Evolutionary conservation across 176 grass and related monocot species (phyloP), one percentile per base, ranked within the genome.

Genomic region (Cenchrus americanus): DNA sequence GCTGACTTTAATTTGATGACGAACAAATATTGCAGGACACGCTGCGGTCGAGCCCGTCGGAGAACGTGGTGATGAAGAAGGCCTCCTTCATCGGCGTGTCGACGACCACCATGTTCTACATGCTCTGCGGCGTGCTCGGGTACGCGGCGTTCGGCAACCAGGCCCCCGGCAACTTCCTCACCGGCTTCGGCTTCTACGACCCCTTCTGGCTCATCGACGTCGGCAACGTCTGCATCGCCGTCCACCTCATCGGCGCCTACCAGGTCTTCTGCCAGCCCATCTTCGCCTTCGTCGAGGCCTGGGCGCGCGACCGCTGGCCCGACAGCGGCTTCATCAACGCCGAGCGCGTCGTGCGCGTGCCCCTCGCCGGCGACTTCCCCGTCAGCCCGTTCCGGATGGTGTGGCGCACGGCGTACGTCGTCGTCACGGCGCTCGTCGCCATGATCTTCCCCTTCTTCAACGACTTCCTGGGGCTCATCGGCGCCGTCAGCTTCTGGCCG

Each of bases 391-490:
- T 98, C 44, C 89, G 96, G 3, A 13, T 98, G 26, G 67, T 87
- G 1, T 98, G 91, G 96, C 84, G 96, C 48, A 87, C 87, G 2
- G 0, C 82, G 7, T 98, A 92, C 67, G 96, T 98, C 13, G 49
- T 89, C 32, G 0, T 93, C 61, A 98, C 96, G 1, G n/a, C 93
- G 14, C 27, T 93, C 0, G 44, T 88, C 2, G 96, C 89, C 30
- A 95, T 90, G 89, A n/a, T 83, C 7, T 95, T 98, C 66, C 96
- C 96, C 0, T 98, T 95, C 93, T 98, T 98, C 89, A 98, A 98
- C 68, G 93, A 88, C 83, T 88, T 98, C 59, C 59, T 98, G 0
- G 96, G 96, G 0, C 89, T 98, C 78, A 95, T 98, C 42, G 96
- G 96, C 6, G 96, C 96, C 19, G 53, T 98, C 8, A 87, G 87